phyloP scores from a whole-genome alignment of 208 protist genomes.

The Phytomonas sp. region DNA sequence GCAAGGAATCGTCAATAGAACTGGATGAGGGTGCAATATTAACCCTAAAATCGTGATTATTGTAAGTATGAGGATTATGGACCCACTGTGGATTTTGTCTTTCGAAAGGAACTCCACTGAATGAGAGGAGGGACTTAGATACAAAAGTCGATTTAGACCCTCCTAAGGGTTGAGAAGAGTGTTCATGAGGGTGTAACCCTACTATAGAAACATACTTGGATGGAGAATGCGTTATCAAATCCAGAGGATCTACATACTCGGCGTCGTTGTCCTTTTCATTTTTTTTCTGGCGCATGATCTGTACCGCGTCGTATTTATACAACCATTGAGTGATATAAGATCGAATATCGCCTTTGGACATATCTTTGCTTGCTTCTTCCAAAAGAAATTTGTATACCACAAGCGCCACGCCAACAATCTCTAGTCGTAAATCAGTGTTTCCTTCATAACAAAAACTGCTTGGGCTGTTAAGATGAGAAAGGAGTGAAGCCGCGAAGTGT shows the following conservation, averaged over 20 bases:
- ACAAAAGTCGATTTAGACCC: not conserved
- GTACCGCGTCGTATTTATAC: conserved; percentile 17
- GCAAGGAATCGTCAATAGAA: not conserved
- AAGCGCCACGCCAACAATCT: conserved; percentile 38
- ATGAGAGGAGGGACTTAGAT: not conserved
- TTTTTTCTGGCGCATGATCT: not conserved
- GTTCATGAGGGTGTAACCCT: not conserved
- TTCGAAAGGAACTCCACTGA: not conserved
- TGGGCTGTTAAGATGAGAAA: conserved; percentile 20
- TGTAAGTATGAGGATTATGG: not conserved
- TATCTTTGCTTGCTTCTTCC: conserved; percentile 30
- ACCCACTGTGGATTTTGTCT: not conserved
- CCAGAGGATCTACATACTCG: not conserved
- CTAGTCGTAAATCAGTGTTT: conserved; percentile 54
- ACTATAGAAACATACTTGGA: not conserved
- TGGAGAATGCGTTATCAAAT: not conserved
- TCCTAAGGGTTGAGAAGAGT: not conserved
- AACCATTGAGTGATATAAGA: conserved; percentile 36
- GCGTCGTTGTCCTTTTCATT: not conserved
- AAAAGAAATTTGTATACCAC: conserved; percentile 44
- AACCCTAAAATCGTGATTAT: not conserved
- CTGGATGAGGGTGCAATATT: not conserved
- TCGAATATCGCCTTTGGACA: conserved; percentile 53
- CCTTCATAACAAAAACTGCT: conserved; percentile 26
- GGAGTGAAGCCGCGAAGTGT: conserved; percentile 31